A percentile compares a stretch with the other conserved stretches of the same genome.
Evolutionary conservation across 2,329 filamentous ascomycete genomes (phyloP).

Genomic region (Didymella glomerata): DNA sequence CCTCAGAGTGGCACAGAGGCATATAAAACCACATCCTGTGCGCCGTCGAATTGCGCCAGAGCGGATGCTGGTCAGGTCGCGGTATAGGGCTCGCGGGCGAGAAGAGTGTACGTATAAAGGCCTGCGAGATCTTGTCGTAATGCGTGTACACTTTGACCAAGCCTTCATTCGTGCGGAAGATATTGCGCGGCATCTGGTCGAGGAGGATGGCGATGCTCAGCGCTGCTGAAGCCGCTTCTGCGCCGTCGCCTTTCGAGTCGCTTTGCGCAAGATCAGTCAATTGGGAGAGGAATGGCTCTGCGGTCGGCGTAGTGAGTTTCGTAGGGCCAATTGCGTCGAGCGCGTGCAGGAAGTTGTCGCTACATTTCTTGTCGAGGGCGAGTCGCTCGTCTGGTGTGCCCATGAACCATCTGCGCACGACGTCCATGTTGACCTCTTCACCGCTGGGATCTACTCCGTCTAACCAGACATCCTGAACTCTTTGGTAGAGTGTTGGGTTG

Average conservation of each 20-base stretch:
- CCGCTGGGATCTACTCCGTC: conserved; percentile 40
- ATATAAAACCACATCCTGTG: conserved; percentile 67
- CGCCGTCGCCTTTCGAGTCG: conserved; percentile 30
- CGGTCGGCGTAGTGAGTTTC: conserved; percentile 41
- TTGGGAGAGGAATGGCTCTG: conserved; percentile 51
- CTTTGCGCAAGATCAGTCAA: conserved; percentile 32
- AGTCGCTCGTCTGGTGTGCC: conserved; percentile 44
- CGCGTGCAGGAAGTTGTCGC: conserved; percentile 44
- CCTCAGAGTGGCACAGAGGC: conserved; percentile 68
- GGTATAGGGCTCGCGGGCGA: conserved; percentile 28
- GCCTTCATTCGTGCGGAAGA: conserved; percentile 60
- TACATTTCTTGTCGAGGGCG: conserved; percentile 51
- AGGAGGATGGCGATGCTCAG: conserved; percentile 66
- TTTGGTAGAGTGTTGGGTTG: conserved; percentile 51
- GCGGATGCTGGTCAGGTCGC: conserved; percentile 43
- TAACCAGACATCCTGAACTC: conserved; percentile 53
- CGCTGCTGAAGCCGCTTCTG: conserved; percentile 46
- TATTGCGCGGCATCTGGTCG: conserved; percentile 70
- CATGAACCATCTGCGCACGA: conserved; percentile 51
- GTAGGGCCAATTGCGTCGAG: conserved; percentile 51
- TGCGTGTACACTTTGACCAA: conserved; percentile 61
- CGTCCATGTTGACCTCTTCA: conserved; percentile 32
- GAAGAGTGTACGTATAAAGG: conserved; percentile 54
- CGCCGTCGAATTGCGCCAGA: conserved; percentile 42
- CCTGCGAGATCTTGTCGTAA: conserved; percentile 65